phyloP scores from a whole-genome alignment of 495 filamentous ascomycete genomes.

The Neurospora sp. region DNA sequence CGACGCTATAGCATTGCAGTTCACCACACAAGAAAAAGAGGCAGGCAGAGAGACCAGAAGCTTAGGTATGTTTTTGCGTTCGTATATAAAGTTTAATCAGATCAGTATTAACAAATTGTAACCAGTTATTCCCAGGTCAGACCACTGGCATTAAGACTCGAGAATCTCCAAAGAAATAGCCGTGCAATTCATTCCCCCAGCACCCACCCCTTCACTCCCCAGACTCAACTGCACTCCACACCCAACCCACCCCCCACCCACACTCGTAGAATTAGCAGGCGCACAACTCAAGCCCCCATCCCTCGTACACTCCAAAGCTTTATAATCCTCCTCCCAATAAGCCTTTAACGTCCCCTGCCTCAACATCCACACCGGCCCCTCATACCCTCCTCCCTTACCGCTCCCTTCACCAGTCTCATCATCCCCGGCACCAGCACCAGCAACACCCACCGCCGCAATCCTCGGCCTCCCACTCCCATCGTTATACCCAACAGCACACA shows the following conservation, averaged over 20 bases:
- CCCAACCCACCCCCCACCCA: constrained; percentile 3
- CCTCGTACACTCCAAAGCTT: constrained; percentile 3
- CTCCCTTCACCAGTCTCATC: background rate
- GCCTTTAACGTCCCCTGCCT: background rate
- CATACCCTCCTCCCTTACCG: background rate
- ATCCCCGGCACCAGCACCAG: constrained; percentile 1
- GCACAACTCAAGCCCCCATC: constrained; percentile 1
- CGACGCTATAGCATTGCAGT: too few species aligned
- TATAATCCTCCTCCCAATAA: constrained; percentile 3
- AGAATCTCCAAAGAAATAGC: constrained; percentile 1
- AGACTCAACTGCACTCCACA: constrained; percentile 12
- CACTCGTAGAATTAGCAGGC: background rate
- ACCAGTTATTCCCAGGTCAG: too few species aligned
- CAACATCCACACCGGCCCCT: background rate
- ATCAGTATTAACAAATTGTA: too few species aligned
- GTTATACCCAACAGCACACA: constrained; percentile 13
- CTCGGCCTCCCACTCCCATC: background rate
- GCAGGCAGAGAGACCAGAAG: too few species aligned
- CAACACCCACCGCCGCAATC: constrained; percentile 8
- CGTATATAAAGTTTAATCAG: too few species aligned
- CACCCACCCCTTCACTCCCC: background rate
- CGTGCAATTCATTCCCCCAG: constrained; percentile 6
- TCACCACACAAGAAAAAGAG: too few species aligned
- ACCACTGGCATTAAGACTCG: background rate
- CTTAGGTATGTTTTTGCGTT: too few species aligned